Base-by-base conservation (phyloP, 176 grass and related monocot species). In the Metroxylon sagu region DNA sequence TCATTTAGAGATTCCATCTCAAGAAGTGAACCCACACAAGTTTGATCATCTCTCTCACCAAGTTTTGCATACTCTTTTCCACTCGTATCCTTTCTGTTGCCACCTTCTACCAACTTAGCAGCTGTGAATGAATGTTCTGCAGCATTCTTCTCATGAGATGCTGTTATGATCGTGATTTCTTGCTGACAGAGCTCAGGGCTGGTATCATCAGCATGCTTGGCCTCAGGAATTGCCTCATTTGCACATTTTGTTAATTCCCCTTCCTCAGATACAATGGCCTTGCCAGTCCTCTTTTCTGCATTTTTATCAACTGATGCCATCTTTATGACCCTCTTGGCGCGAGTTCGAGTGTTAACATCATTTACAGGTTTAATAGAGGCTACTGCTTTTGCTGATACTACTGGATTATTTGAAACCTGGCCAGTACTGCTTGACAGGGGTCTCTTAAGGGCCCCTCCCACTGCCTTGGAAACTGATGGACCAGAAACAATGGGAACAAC, bases 291-390 rank as follows among this genome's bases (percentile, higher is more conserved):
- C 80, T 85, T 90, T 53, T 79, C 80, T 64, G 78, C 67, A 48
- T 86, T 76, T 65, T 89, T 78, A 66, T 85, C 74, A 30, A 78
- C 67, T 4, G 43, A 35, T 60, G 79, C 43, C 60, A 77, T 77
- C 69, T 84, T 83, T 49, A 75, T 78, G 43, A 79, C 76, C 59
- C 77, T 81, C 68, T 79, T 85, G 16, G 48, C 50, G 72, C 66
- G 61, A 74, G 68, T 18, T 16, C 52, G 49, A 70, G 76, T 7
- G 21, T 43, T 59, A 23, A 54, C 63, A 66, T 69, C 62, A 60
- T 62, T 29, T 48, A 25, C 29, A 59, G 57, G 65, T 55, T 55
- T 71, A 59, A 16, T 68, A 60, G 53, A 64, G 57, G 19, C 57
- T 0, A n/a, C 17, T 6, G 29, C 52, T 27, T 72, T 60, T 52